phyloP scores from a whole-genome alignment of 805 yeast genomes.

The Suhomyces canberraensis region DNA sequence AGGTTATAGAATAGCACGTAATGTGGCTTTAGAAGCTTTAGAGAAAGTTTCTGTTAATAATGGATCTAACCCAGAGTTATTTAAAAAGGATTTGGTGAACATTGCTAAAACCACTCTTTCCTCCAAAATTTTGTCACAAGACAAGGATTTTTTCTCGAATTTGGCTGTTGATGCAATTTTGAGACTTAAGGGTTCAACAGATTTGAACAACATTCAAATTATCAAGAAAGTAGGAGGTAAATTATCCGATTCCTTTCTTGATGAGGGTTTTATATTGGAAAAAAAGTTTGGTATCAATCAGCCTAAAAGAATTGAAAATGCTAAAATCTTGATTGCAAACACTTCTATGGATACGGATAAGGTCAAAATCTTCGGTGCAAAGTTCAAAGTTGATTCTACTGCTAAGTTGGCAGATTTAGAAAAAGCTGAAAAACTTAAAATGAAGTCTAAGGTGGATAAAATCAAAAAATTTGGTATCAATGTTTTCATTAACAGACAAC shows the following conservation, averaged over 20 bases:
- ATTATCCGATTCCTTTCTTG: constrained; percentile 85
- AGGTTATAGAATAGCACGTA: constrained; percentile 87
- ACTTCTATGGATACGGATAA: constrained; percentile 97
- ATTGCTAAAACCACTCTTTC: constrained; percentile 93
- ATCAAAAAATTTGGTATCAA: constrained; percentile 84
- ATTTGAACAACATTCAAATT: constrained; percentile 88
- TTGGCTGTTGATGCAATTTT: constrained; percentile 93
- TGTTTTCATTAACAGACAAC: constrained; percentile 91
- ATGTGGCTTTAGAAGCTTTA: constrained; percentile 81
- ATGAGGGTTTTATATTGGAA: constrained; percentile 91
- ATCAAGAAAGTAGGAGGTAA: constrained; percentile 93
- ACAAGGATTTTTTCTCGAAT: constrained; percentile 82
- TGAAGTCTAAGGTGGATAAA: constrained; percentile 85
- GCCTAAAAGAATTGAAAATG: constrained; percentile 80
- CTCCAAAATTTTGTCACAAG: constrained; percentile 92
- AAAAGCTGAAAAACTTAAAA: constrained; percentile 89
- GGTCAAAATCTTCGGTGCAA: constrained; percentile 96
- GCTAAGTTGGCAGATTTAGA: constrained; percentile 91
- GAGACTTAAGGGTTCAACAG: constrained; percentile 80
- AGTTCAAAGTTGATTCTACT: constrained; percentile 93
- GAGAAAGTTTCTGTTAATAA: constrained; percentile 75
- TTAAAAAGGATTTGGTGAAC: constrained; percentile 73
- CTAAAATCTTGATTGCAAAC: constrained; percentile 87
- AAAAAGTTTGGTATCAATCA: constrained; percentile 93
- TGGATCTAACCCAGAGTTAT: constrained; percentile 51